A percentile compares a stretch with the other conserved stretches of the same genome.
These are phyloP conservation scores for Tremella yokohamensis DNA, from an alignment of 768 basidiomycete genomes.

Conservation along the genomic window DNA sequence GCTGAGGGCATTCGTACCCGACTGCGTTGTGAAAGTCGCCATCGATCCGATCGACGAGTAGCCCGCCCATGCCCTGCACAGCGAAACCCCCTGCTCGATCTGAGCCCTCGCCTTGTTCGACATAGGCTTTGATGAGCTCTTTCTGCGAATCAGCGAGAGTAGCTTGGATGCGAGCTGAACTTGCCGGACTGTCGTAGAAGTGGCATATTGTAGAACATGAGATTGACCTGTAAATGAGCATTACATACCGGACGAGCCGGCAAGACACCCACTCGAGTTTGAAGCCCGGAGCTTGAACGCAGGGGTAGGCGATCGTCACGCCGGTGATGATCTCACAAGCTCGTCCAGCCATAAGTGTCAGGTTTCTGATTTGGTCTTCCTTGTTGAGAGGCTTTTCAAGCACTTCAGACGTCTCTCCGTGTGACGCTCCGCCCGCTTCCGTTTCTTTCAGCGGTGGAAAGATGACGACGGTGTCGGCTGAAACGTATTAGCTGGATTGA, in stretches of 20 bases:
- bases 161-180: not conserved
- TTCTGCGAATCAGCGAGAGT: conserved; percentile 22
- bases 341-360: conserved; percentile 78
- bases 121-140: conserved; percentile 68
- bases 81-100: conserved; percentile 93
- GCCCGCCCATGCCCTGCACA: conserved; percentile 78
- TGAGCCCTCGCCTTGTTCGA: conserved; percentile 75
- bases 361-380: conserved; percentile 72
- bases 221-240: conserved; percentile 38
- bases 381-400: conserved; percentile 82
- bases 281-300: conserved; percentile 48
- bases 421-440: conserved; percentile 19
- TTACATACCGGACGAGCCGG: not conserved
- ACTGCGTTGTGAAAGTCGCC: conserved; percentile 88
- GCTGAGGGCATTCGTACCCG: conserved; percentile 47
- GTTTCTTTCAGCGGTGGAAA: conserved; percentile 56
- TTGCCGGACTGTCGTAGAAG: conserved; percentile 47
- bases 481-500: conserved; percentile 4
- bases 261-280: conserved; percentile 40
- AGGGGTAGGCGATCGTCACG: conserved; percentile 60
- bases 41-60: conserved; percentile 78
- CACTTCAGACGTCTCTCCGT: conserved; percentile 62
- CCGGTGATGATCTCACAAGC: conserved; percentile 92
- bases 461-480: conserved; percentile 95
- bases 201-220: conserved; percentile 43